Evolutionary conservation across 2,329 filamentous ascomycete genomes (phyloP), one percentile per base, ranked within the genome.

Genomic region (Corinectria fuckeliana): DNA sequence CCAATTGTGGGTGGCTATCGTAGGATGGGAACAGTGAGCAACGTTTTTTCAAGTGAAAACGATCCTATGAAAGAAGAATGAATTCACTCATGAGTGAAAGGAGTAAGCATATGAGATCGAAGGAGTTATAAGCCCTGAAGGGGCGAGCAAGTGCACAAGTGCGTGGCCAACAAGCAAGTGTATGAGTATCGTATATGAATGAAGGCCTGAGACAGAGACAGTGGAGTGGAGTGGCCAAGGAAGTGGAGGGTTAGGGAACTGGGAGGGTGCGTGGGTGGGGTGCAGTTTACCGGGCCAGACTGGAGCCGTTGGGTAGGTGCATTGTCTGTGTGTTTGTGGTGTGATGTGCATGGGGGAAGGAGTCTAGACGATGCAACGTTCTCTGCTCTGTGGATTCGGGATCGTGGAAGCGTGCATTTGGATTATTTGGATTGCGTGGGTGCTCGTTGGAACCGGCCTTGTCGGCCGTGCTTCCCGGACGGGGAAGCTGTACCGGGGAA

Each of bases 331-430:
- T 58, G 20, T 39, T 34, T 28, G 34, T 58, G 55, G 55, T 38
- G 41, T 52, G 55, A 58, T 58, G 49, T 45, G 42, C 42, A 45
- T 45, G 42, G 42, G 49, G 48, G 48, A 21, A 28, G 34, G 53
- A 20, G 44, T 39, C 47, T 44, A 23, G 41, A 34, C 48, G 55
- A 58, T 58, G 55, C 55, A 58, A 58, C 55, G 48, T 58, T 52
- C 36, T 47, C 55, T 58, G 55, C 21, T 26, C 32, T 53, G 55
- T 58, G 55, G 55, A 48, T 52, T 36, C 48, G 25, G 21, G 39
- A 42, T 51, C 53, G 38, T 48, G 44, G 28, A 30, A 25, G 38
- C 30, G 53, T 50, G 47, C 38, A 20, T 45, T 30, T 48, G 39
- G 48, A 34, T 34, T 30, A n/a, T n/a, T n/a, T n/a, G n/a, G n/a